These are phyloP conservation scores for Colletotrichum lindemuthianum DNA, from an alignment of 2,329 filamentous ascomycete species.

Conservation along the genomic window DNA sequence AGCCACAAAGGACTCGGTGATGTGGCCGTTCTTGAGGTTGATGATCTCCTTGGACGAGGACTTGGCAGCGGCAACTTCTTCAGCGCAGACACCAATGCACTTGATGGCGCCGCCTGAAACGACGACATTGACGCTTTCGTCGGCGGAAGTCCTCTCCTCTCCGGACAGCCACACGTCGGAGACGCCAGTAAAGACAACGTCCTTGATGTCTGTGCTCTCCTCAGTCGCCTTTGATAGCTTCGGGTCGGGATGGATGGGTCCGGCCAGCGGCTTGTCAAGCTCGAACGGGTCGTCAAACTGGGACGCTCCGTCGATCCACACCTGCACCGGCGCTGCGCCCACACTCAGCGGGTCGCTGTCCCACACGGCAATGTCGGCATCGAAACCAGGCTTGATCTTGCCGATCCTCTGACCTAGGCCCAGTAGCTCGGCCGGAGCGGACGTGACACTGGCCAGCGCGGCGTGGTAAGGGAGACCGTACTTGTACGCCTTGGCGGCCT, in stretches of 20 bases:
- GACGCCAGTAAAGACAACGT: constrained; percentile 67
- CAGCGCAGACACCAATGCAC: constrained; percentile 64
- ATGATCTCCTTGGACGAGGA: constrained; percentile 51
- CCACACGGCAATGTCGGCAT: constrained; percentile 71
- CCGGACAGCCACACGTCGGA: constrained; percentile 60
- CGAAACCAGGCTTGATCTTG: constrained; percentile 69
- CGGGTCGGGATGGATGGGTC: constrained; percentile 51
- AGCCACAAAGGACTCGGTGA: constrained; percentile 69
- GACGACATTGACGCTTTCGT: constrained; percentile 56
- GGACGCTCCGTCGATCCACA: constrained; percentile 70
- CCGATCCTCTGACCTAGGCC: constrained; percentile 67
- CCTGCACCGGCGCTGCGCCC: constrained; percentile 67
- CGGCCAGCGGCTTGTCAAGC: constrained; percentile 58
- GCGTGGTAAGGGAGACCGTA: constrained; percentile 71
- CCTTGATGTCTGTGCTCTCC: constrained; percentile 48
- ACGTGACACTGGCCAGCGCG: constrained; percentile 67
- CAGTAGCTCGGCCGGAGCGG: constrained; percentile 66
- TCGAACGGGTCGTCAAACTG: constrained; percentile 67
- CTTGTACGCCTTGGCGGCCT: constrained; percentile 68
- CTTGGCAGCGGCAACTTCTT: constrained; percentile 52
- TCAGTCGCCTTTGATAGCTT: constrained; percentile 54
- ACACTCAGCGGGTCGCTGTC: constrained; percentile 70
- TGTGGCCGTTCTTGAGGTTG: constrained; percentile 65
- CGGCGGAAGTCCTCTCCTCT: constrained; percentile 40
- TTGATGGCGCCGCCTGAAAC: constrained; percentile 62